Evolutionary conservation across 768 basidiomycete genomes (phyloP), one percentile per base, ranked within the genome.

Genomic region (Clathrus columnatus): DNA sequence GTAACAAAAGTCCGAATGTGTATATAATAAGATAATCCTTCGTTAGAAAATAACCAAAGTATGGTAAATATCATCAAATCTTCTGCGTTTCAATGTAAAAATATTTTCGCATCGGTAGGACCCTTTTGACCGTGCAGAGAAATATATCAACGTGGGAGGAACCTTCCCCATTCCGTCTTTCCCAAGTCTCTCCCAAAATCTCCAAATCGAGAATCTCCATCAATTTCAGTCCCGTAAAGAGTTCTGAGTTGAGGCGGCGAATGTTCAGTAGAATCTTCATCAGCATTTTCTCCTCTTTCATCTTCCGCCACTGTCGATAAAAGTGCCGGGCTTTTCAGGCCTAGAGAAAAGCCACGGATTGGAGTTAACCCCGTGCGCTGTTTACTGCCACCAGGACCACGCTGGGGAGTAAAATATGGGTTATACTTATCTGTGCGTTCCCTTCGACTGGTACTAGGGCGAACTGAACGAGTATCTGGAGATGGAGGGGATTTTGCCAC

Each of bases 171-270:
- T 11, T 36, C 36, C 11, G n/a, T 11, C 36, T 36, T 36, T 23
- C 51, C 51, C 51, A 36, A 43, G 23, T 53, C 51, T 18, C 51
- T 21, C 7, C 51, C 51, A 10, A 53, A 41, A 41, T 87, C 83
- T 23, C 87, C 87, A 64, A 91, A 91, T 50, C 87, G 79, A n/a
- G 84, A 83, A 63, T 90, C 87, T 28, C 72, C 73, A n/a, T 87
- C 87, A 43, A 88, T 69, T 68, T 90, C 87, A 0, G 87, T 90
- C 7, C 87, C 87, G 66, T 88, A 90, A 83, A 90, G 86, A 5
- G 87, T 90, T 57, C 82, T 53, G 24, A 53, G 23, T 23, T 44
- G 51, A 20, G 32, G 36, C 11, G 36, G 36, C 20, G 32, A 41
- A 6, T 11, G n/a, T 11, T 20, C 51, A 5, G 10, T 43, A 18